Percentiles rank a stretch among this genome's conserved stretches.
Evolutionary conservation across 2,329 filamentous ascomycete genomes (phyloP).

Genomic region (Phialemonium atrogriseum): DNA sequence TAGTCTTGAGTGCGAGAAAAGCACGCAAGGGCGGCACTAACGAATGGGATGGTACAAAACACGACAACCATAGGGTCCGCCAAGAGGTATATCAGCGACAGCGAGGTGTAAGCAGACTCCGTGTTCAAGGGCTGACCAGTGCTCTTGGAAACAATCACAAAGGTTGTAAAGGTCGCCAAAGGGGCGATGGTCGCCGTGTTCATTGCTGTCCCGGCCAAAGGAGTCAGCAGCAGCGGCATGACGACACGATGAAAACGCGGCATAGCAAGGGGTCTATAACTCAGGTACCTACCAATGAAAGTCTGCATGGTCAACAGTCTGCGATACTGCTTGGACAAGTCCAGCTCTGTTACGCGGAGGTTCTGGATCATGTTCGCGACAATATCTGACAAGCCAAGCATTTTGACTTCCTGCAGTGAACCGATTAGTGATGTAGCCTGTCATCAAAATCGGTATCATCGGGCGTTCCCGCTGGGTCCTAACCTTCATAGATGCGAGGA

Average conservation of each 20-base stretch:
- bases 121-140: constrained; percentile 11
- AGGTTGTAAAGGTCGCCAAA: constrained; percentile 16
- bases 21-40: constrained; percentile 17
- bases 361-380: constrained; percentile 2
- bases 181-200: constrained; percentile 14
- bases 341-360: constrained; percentile 5
- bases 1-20: constrained; percentile 15
- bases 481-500: constrained; percentile 21
- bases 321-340: constrained; percentile 5
- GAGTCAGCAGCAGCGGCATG: constrained; percentile 3
- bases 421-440: constrained; percentile 3
- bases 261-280: no score
- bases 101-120: constrained; percentile 14
- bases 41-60: constrained; percentile 13
- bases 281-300: constrained; percentile 5
- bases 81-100: constrained; percentile 17
- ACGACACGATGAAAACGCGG: no score
- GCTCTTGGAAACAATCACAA: constrained; percentile 13
- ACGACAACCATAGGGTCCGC: constrained; percentile 14
- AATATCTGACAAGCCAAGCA: constrained; percentile 14
- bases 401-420: constrained; percentile 15
- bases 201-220: constrained; percentile 10
- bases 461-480: not conserved
- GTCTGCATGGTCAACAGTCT: constrained; percentile 3
- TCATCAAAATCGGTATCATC: not conserved